Conservation (phyloP, 2,329 filamentous ascomycete species). For the Elsinoe batatas region DNA sequence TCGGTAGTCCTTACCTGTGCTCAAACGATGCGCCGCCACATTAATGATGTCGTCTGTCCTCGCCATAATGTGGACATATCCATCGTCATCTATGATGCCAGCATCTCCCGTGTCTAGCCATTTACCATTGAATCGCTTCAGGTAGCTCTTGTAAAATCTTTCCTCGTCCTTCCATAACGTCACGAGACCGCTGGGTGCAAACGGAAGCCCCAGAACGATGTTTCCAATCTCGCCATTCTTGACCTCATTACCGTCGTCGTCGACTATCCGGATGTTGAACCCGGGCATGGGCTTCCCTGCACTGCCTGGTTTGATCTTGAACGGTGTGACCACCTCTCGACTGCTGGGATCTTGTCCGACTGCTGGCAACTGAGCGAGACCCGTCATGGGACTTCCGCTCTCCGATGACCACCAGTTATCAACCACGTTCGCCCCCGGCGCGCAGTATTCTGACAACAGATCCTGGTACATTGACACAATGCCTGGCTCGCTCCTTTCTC, state of each 20-base stretch:
- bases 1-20: conserved; percentile 53
- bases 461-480: conserved; percentile 74
- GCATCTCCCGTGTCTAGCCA: conserved; percentile 92
- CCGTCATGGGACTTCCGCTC: conserved; percentile 59
- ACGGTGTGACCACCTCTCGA: conserved; percentile 35
- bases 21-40: conserved; percentile 85
- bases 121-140: conserved; percentile 67
- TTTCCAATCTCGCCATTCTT: conserved; percentile 74
- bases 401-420: conserved; percentile 71
- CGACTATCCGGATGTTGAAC: conserved; percentile 76
- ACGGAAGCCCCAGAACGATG: conserved; percentile 71
- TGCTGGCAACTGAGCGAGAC: conserved; percentile 53
- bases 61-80: conserved; percentile 50
- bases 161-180: conserved; percentile 80
- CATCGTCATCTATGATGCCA: conserved; percentile 70
- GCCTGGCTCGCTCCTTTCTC: conserved; percentile 79
- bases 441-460: conserved; percentile 57
- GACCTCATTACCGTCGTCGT: conserved; percentile 67
- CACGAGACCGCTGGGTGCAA: conserved; percentile 78
- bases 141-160: conserved; percentile 74
- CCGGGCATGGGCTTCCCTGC: conserved; percentile 88
- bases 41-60: conserved; percentile 82
- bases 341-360: conserved; percentile 47
- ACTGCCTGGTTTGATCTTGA: conserved; percentile 67
- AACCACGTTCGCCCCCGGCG: conserved; percentile 51